Conservation (phyloP, 345 rosid genomes). For the Turnera subulata region DNA sequence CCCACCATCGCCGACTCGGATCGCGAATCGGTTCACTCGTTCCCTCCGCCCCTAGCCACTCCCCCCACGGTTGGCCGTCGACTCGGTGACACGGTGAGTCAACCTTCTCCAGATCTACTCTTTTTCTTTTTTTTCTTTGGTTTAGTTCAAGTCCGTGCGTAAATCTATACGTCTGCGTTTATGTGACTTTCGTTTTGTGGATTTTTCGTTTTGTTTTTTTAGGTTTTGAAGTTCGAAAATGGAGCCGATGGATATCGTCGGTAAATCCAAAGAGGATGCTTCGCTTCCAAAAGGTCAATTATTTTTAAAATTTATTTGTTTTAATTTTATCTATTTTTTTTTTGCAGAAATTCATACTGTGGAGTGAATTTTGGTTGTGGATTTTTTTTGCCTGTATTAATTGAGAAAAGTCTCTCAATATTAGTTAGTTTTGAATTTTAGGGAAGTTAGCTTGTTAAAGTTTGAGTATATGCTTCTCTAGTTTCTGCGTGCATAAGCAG, state of each 20-base stretch:
- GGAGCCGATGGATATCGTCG: conserved; percentile 99
- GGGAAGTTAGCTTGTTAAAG: too few relatives aligned
- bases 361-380: too few relatives aligned
- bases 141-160: not conserved
- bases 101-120: not conserved
- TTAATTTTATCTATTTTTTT: too few relatives aligned
- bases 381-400: too few relatives aligned
- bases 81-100: conserved; percentile 38
- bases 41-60: conserved; percentile 14
- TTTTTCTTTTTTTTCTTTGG: too few relatives aligned
- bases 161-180: conserved; percentile 10
- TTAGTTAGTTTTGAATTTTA: too few relatives aligned
- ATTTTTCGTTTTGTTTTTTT: not conserved
- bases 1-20: conserved; percentile 16
- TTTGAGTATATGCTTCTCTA: too few relatives aligned
- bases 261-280: conserved; percentile 98
- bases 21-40: conserved; percentile 25
- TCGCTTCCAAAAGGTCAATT: conserved; percentile 88
- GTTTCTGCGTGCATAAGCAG: too few relatives aligned
- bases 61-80: conserved; percentile 12
- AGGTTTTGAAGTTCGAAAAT: conserved; percentile 38
- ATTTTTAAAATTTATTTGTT: too few relatives aligned
- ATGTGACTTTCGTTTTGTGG: not conserved
- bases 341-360: too few relatives aligned
- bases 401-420: too few relatives aligned